A percentile compares a stretch with the other conserved stretches of the same genome.
These are phyloP conservation scores for Trichoderma afroharzianum DNA, from an alignment of 2,329 filamentous ascomycete species.

Conservation along the genomic window DNA sequence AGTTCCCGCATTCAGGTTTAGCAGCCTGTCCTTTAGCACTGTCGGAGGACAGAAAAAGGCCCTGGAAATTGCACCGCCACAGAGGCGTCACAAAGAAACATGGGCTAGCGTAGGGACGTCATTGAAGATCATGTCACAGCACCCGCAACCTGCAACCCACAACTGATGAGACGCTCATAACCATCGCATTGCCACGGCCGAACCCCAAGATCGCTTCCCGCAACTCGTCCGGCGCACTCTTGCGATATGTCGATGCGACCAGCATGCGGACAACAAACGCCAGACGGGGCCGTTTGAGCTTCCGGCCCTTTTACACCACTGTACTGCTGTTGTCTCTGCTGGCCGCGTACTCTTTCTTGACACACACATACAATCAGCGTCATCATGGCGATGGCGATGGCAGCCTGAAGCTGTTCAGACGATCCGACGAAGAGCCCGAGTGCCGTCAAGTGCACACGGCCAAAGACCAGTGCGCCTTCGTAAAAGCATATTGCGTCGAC, in stretches of 20 bases:
- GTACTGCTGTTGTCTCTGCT: slow-evolving; percentile 45
- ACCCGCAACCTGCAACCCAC: not conserved
- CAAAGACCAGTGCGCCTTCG: slow-evolving; percentile 80
- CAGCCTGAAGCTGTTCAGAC: slow-evolving; percentile 22
- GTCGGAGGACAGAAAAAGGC: not conserved
- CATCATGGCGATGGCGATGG: slow-evolving; percentile 9
- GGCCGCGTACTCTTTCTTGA: slow-evolving; percentile 40
- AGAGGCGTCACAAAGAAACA: not conserved
- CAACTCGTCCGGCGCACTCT: not conserved
- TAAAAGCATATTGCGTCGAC: slow-evolving; percentile 75
- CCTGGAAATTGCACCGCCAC: slow-evolving; percentile 1
- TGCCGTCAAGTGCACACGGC: slow-evolving; percentile 78
- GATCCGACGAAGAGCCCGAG: slow-evolving; percentile 41
- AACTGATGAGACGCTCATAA: not conserved
- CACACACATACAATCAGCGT: slow-evolving; percentile 21
- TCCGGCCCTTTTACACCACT: slow-evolving; percentile 49
- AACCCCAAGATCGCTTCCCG: not conserved
- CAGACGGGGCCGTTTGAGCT: slow-evolving; percentile 36
- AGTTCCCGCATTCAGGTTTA: not conserved
- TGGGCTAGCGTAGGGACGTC: not conserved
- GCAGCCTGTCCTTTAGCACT: not conserved
- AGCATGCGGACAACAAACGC: slow-evolving; percentile 15
- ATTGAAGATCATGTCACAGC: slow-evolving; percentile 1
- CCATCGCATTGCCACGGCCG: not conserved
- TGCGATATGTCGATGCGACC: slow-evolving; percentile 12